Percentiles rank a stretch among this genome's conserved stretches.
Evolutionary conservation across 1,139 yeast genomes (phyloP).

Genomic region (Nakaseomyces uthaithaninus): DNA sequence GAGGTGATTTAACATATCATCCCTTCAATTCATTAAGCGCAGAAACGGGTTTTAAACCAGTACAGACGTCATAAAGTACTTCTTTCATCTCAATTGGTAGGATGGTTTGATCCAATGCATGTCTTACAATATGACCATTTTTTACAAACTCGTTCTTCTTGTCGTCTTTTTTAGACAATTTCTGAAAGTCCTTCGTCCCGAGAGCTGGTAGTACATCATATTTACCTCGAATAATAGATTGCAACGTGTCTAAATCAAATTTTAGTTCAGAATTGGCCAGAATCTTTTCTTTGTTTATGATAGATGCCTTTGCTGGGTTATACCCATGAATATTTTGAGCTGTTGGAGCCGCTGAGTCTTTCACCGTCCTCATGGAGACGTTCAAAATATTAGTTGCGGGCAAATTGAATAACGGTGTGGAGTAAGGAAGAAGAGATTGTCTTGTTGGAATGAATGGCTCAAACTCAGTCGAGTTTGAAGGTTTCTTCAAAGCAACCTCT

Average conservation of each 20-base stretch:
- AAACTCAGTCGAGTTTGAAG: not conserved
- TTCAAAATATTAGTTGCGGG: not conserved
- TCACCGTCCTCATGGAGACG: not conserved
- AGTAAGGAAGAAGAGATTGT: not conserved
- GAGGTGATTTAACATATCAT: constrained; percentile 3
- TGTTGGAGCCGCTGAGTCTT: not conserved
- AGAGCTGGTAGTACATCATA: constrained; percentile 14
- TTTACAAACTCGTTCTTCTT: constrained; percentile 15
- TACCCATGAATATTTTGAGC: not conserved
- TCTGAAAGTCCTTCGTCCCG: constrained; percentile 13
- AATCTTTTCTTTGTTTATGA: constrained; percentile 20
- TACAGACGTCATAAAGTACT: constrained; percentile 24
- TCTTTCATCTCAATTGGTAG: constrained; percentile 15
- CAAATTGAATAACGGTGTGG: constrained; percentile 1
- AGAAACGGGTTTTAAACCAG: constrained; percentile 28
- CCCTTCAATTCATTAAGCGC: constrained; percentile 14
- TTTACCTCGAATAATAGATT: constrained; percentile 18
- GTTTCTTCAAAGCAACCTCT: constrained; percentile 1
- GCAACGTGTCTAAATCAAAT: constrained; percentile 14
- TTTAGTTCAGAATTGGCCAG: constrained; percentile 18
- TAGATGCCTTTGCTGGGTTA: not conserved
- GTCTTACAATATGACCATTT: constrained; percentile 21
- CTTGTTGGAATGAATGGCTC: constrained; percentile 2
- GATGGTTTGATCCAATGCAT: constrained; percentile 19
- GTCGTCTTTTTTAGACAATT: constrained; percentile 17